Percentiles rank a stretch among this genome's conserved stretches.
phyloP scores from a whole-genome alignment of 495 filamentous ascomycete species.

The Bombardia bombarda region DNA sequence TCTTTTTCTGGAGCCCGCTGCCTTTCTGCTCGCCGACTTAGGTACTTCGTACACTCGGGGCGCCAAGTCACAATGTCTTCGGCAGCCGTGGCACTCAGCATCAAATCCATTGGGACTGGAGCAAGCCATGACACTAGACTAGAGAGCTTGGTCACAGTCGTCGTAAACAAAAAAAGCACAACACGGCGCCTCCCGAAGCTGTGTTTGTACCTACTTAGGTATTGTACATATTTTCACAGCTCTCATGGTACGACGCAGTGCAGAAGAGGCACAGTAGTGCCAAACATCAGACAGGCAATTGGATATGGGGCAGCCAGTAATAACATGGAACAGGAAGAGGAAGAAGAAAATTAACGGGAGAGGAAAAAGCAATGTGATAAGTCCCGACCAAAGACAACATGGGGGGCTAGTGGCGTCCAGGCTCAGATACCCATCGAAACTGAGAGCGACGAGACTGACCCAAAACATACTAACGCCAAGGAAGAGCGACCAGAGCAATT shows the following conservation, averaged over 20 bases:
- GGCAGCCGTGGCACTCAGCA: slow-evolving; percentile 13
- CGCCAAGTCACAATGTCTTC: slow-evolving; percentile 18
- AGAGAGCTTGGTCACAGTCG: slow-evolving; percentile 1
- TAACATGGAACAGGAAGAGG: not conserved
- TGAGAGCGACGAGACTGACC: not conserved
- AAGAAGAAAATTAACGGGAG: not conserved
- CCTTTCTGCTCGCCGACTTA: slow-evolving; percentile 5
- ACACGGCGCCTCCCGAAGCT: slow-evolving; percentile 14
- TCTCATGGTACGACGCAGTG: slow-evolving; percentile 5
- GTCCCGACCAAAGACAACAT: not conserved
- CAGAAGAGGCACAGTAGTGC: slow-evolving; percentile 9
- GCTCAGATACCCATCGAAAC: not conserved
- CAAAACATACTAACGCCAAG: slow-evolving; percentile 1
- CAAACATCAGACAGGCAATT: not conserved
- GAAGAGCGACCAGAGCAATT: not conserved
- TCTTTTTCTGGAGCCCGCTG: slow-evolving; percentile 11
- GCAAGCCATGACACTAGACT: slow-evolving; percentile 13
- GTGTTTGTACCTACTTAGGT: not conserved
- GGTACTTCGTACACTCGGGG: slow-evolving; percentile 7
- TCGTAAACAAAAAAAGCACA: slow-evolving; percentile 4
- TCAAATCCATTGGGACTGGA: slow-evolving; percentile 15
- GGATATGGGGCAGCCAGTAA: not conserved
- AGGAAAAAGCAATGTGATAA: slow-evolving; percentile 9
- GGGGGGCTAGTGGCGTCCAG: not conserved
- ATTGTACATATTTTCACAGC: slow-evolving; percentile 4